Conservation (phyloP, 1,139 yeast species). For the Sugiyamaella sp. region DNA sequence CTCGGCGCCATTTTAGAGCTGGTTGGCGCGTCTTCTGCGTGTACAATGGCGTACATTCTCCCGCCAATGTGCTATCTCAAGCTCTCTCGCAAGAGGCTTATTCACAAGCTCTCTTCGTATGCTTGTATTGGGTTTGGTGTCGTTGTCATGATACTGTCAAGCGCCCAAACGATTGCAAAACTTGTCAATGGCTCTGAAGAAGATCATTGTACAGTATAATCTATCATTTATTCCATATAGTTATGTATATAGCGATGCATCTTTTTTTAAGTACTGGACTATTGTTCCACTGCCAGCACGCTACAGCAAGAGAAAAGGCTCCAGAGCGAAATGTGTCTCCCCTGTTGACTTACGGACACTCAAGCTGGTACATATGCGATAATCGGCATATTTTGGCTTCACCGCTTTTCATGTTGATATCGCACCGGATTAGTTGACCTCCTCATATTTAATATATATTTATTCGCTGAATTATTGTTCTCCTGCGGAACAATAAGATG, state of each 20-base stretch:
- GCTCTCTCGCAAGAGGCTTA: constrained; percentile 56
- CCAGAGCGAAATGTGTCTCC: neutral
- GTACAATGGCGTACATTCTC: constrained; percentile 85
- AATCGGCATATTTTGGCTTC: constrained; percentile 8
- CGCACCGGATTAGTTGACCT: neutral
- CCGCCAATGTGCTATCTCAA: constrained; percentile 85
- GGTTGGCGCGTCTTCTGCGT: constrained; percentile 92
- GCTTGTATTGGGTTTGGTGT: constrained; percentile 72
- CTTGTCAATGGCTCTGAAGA: constrained; percentile 50
- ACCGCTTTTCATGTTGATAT: constrained; percentile 12
- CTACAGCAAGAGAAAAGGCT: no score
- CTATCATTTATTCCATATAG: constrained; percentile 1
- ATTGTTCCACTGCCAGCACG: no score
- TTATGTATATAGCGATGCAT: constrained; percentile 10
- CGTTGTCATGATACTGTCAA: constrained; percentile 74
- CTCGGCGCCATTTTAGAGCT: constrained; percentile 86
- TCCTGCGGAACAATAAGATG: constrained; percentile 29
- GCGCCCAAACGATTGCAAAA: constrained; percentile 66
- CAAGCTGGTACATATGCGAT: no score
- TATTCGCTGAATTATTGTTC: constrained; percentile 1
- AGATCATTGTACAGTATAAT: constrained; percentile 48
- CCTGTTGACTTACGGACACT: no score
- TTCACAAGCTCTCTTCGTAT: constrained; percentile 57
- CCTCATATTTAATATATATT: neutral
- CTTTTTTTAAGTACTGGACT: no score